phyloP scores from a whole-genome alignment of 768 basidiomycete species.

The Leccinum uliginosum region DNA sequence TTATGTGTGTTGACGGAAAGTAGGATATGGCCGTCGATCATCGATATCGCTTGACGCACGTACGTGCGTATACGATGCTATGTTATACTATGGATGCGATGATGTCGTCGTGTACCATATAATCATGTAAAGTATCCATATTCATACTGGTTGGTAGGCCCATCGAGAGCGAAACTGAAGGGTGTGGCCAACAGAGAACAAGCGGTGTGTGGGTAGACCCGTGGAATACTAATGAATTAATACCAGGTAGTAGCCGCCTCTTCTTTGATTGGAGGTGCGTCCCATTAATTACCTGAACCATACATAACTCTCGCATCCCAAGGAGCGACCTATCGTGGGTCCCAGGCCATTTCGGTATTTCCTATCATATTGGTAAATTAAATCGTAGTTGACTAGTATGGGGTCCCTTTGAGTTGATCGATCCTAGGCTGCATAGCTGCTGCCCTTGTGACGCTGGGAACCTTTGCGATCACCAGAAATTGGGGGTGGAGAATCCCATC shows the following conservation, averaged over 20 bases:
- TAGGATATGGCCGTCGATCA: conserved; percentile 41
- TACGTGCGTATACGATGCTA: background rate
- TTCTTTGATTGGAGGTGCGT: background rate
- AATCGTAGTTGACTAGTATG: background rate
- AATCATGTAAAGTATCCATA: no score
- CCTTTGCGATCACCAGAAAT: background rate
- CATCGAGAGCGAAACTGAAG: no score
- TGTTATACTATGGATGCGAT: background rate
- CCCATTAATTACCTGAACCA: background rate
- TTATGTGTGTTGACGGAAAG: background rate
- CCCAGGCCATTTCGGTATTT: background rate
- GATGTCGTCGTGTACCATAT: background rate
- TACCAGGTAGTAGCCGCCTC: background rate
- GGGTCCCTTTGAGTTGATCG: background rate
- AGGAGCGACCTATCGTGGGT: background rate
- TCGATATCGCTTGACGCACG: conserved; percentile 34
- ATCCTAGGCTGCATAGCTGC: background rate
- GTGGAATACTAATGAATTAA: no score
- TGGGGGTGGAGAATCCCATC: background rate
- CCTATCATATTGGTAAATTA: background rate
- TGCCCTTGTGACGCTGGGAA: background rate
- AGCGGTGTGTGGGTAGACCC: no score
- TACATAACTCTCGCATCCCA: background rate
- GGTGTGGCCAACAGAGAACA: no score
- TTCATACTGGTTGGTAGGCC: no score